These are phyloP conservation scores for Cladorrhinum sp. DNA, from an alignment of 2,329 filamentous ascomycete species.

Conservation along the genomic window DNA sequence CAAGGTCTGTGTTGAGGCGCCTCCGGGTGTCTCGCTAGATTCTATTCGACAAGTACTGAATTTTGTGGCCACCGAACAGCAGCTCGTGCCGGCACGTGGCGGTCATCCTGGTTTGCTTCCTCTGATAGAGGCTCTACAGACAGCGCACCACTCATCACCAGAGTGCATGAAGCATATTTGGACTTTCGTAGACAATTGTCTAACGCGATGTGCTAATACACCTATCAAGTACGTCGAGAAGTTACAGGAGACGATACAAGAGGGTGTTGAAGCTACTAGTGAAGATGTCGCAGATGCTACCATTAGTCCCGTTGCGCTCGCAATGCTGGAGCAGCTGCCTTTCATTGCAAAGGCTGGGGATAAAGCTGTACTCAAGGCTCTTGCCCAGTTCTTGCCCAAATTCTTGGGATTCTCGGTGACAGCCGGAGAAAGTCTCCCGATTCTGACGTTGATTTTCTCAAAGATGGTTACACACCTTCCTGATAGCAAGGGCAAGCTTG, in stretches of 20 bases:
- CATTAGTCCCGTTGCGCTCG: conserved; percentile 64
- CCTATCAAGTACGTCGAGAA: conserved; percentile 82
- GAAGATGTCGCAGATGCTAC: conserved; percentile 32
- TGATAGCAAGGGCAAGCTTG: conserved; percentile 31
- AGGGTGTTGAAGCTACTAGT: conserved; percentile 34
- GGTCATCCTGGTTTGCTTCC: conserved; percentile 46
- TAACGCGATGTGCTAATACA: conserved; percentile 68
- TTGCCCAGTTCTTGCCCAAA: conserved; percentile 57
- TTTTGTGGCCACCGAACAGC: conserved; percentile 61
- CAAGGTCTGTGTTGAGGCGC: conserved; percentile 52
- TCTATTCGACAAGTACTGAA: conserved; percentile 55
- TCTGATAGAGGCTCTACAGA: conserved; percentile 42
- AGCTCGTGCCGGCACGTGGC: conserved; percentile 41
- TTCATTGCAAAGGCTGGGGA: conserved; percentile 58
- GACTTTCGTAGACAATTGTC: conserved; percentile 78
- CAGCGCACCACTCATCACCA: conserved; percentile 21
- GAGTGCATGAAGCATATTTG: conserved; percentile 50
- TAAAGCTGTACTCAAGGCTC: conserved; percentile 40
- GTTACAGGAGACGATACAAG: conserved; percentile 50
- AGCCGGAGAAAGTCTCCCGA: conserved; percentile 47
- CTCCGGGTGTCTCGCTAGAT: conserved; percentile 45
- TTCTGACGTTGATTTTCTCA: conserved; percentile 45
- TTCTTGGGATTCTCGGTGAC: conserved; percentile 54
- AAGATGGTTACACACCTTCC: conserved; percentile 38
- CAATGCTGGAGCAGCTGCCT: conserved; percentile 73